Conservation (phyloP, 768 basidiomycete genomes). For the Leccinum ochraceum region DNA sequence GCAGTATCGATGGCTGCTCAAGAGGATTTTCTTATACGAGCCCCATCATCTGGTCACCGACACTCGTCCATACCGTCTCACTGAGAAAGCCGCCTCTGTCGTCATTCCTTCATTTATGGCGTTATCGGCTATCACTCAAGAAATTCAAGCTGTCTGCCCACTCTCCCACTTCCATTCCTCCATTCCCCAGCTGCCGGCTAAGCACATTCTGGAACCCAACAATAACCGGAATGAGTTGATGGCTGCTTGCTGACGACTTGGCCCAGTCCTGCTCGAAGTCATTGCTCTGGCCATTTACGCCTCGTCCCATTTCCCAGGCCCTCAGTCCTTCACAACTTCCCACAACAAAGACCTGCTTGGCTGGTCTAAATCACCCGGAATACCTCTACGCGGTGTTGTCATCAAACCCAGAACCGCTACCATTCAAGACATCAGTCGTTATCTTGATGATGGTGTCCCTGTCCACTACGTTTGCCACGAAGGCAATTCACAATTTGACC, state of each 20-base stretch:
- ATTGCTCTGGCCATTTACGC: neutral
- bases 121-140: neutral
- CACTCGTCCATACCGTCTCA: neutral
- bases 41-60: neutral
- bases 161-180: neutral
- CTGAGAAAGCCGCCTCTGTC: neutral
- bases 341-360: neutral
- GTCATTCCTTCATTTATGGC: neutral
- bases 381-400: neutral
- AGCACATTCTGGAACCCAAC: neutral
- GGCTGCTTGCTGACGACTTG: neutral
- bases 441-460: neutral
- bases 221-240: neutral
- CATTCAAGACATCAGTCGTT: neutral
- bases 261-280: neutral
- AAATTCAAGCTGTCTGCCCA: neutral
- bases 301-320: neutral
- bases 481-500: neutral
- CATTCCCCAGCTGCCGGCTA: neutral
- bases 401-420: neutral
- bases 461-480: neutral
- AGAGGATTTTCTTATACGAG: neutral
- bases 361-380: neutral
- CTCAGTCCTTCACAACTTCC: neutral
- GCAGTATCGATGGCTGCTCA: neutral